Base-by-base conservation (phyloP, 257 asterid genomes). In the Nicotiana sylvestris region DNA sequence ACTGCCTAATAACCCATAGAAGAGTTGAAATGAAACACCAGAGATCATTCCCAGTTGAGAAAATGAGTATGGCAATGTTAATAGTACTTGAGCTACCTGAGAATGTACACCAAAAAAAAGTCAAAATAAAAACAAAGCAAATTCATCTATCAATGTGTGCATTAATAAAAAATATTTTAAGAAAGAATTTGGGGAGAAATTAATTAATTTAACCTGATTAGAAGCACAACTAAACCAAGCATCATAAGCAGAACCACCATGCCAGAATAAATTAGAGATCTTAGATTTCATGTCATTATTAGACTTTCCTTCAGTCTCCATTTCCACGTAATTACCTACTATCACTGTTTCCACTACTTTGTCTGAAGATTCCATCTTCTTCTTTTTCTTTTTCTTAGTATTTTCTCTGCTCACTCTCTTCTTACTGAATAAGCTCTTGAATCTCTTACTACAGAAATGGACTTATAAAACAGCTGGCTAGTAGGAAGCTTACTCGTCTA, bases 161-260 rank as follows among this genome's bases (percentile, higher is more conserved):
- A 29, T 8, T 4, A 61, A 21, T 2, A 6, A 62, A 9, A 27
- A 6, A 16, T 17, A 16, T 2, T 16, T 16, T 5, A 16, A 46
- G 30, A 25, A 51, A 81, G 13, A 21, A 21, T 21, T 21, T 21
- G 21, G 21, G 21, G 21, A 21, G 21, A 16, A 9, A 43, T 10
- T 10, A 27, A 55, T 9, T 27, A 55, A 9, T 2, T 0, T 0
- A 12, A 89, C 98, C 96, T 93, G 98, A 85, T 94, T 93, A 13
- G 98, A 95, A 82, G 98, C 91, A 49, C 98, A 93, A 87, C 98
- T 95, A 86, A 95, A 95, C 98, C 98, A 95, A 79, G 98, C 98
- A 85, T 95, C 98, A 81, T 93, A 95, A n/a, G 89, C 91, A 16
- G 98, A 95, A 74, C 98, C 98, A 39, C 98, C 98, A 74, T 93